Conservation (phyloP, 345 rosid genomes). For the Eucalyptus shirleyi region DNA sequence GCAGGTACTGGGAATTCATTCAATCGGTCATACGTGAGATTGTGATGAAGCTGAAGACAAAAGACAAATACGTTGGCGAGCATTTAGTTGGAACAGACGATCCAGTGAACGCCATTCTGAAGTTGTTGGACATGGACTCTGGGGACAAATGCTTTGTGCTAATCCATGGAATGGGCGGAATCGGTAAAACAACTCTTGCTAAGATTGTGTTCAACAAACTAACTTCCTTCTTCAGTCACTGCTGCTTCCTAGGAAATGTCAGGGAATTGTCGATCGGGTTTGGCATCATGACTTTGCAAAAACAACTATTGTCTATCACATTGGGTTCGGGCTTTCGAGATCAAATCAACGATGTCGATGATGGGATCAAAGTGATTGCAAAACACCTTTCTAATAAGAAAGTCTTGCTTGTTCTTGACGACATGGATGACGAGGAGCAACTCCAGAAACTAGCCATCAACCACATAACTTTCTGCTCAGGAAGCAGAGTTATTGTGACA, state of each 20-base stretch:
- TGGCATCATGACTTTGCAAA: not conserved
- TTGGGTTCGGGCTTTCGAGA: not conserved
- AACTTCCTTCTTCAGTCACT: not conserved
- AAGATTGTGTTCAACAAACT: not conserved
- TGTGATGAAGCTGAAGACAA: not conserved
- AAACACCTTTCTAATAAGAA: not conserved
- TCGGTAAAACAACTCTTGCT: not conserved
- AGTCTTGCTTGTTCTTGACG: not conserved
- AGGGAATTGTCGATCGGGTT: rapidly evolving
- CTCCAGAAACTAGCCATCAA: not conserved
- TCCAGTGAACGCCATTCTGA: not conserved
- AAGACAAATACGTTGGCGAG: not conserved
- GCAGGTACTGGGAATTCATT: not conserved
- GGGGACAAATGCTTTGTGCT: rapidly evolving
- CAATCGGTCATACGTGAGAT: rapidly evolving
- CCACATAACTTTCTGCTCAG: rapidly evolving
- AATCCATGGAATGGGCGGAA: not conserved
- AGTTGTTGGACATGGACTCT: not conserved
- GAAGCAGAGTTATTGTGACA: not conserved
- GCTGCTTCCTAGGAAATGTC: not conserved
- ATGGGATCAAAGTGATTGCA: not conserved
- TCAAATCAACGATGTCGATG: not conserved
- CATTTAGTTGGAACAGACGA: not conserved
- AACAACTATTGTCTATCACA: not conserved
- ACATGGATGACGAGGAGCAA: not conserved